These are phyloP conservation scores for Tillandsia leiboldiana DNA, from an alignment of 176 grass and related monocot genomes.

Conservation along the genomic window DNA sequence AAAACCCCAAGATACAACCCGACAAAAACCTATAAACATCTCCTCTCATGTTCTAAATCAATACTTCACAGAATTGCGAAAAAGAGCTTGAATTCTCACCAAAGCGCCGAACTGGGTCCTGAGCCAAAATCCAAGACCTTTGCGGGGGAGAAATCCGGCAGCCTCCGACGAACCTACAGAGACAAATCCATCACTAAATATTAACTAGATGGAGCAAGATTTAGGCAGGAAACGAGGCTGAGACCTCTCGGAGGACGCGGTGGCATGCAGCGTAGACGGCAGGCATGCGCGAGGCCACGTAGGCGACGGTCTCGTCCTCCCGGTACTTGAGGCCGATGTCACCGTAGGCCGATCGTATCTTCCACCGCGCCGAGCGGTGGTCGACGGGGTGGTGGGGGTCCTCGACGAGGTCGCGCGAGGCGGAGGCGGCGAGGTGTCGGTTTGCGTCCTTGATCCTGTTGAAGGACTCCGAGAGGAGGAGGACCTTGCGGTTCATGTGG, in stretches of 20 bases:
- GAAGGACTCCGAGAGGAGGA: slow-evolving; percentile 61
- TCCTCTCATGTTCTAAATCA: neutral
- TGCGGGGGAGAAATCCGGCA: slow-evolving; percentile 58
- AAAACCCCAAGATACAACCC: neutral
- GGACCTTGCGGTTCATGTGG: slow-evolving; percentile 76
- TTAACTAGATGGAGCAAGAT: neutral
- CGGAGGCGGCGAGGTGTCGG: slow-evolving; percentile 50
- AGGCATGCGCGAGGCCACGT: slow-evolving; percentile 83
- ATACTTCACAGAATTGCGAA: neutral
- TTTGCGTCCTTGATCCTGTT: slow-evolving; percentile 53
- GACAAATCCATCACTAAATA: neutral
- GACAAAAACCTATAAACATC: neutral
- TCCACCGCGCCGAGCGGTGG: slow-evolving; percentile 48
- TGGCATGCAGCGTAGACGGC: slow-evolving; percentile 75
- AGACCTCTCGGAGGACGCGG: slow-evolving; percentile 82
- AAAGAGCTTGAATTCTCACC: slow-evolving; percentile 26
- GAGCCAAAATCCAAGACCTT: slow-evolving; percentile 89
- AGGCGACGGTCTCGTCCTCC: slow-evolving; percentile 76
- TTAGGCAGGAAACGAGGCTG: slow-evolving; percentile 1
- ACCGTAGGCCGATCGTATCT: slow-evolving; percentile 65
- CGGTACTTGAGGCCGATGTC: slow-evolving; percentile 67
- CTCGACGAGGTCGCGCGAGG: slow-evolving; percentile 47
- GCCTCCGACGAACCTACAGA: slow-evolving; percentile 54
- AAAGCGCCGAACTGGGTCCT: slow-evolving; percentile 88
- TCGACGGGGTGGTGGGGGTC: slow-evolving; percentile 45